These are phyloP conservation scores for Tetrahymena borealis DNA, from an alignment of 73 alveolate species.

Conservation along the genomic window DNA sequence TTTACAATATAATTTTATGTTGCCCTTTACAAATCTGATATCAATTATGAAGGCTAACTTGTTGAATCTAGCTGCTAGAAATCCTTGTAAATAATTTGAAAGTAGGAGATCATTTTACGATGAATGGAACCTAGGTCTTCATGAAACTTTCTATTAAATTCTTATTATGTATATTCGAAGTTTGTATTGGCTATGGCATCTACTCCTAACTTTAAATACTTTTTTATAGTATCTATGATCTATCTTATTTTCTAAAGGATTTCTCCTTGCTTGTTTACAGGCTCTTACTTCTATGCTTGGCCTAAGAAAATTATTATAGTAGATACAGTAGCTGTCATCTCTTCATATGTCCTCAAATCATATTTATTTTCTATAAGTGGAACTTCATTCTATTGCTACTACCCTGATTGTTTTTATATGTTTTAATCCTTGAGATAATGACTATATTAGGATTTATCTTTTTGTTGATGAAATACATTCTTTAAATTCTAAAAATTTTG, in stretches of 20 bases:
- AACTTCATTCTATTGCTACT: not conserved
- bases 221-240: not conserved
- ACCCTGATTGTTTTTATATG: not conserved
- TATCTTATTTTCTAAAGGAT: not conserved
- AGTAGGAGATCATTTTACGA: not conserved
- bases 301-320: not conserved
- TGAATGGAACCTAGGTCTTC: not conserved
- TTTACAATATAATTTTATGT: not conserved
- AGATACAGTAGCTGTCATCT: not conserved
- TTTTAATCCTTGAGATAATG: not conserved
- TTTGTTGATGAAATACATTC: not conserved
- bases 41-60: not conserved
- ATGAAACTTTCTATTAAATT: not conserved
- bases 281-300: not conserved
- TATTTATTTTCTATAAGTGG: not conserved
- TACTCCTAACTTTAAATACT: not conserved
- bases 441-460: not conserved
- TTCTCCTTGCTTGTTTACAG: not conserved
- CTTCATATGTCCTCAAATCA: not conserved
- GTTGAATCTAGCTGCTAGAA: not conserved
- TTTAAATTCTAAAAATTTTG: not conserved
- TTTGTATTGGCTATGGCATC: not conserved
- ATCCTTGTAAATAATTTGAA: not conserved
- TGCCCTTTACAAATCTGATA: not conserved
- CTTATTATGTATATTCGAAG: not conserved